Evolutionary conservation across 306 rosid genomes (phyloP), one percentile per base, ranked within the genome.

Genomic region (Vigna nakashimae): DNA sequence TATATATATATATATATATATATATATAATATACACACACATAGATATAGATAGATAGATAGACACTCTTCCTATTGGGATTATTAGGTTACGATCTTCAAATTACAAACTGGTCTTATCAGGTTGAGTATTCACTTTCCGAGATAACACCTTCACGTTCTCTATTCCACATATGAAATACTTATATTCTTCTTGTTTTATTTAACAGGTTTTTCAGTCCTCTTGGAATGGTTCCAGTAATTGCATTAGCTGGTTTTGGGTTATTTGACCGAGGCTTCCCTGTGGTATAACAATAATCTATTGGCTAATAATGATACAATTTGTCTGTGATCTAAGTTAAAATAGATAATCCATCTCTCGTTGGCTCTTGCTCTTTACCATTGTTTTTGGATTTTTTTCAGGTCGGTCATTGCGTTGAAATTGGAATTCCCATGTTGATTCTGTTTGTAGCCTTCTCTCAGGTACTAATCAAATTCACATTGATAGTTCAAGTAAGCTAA

Each of bases 201-300:
- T 58, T 43, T 26, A 79, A 52, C 90, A 96, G 99, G 86, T 92
- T 93, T 90, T 96, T 96, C 87, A 96, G 99, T 49, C 99, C 99
- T n/a, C 94, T 96, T 74, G 97, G 96, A 80, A 96, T 96, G 99
- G 98, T 87, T 72, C 99, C 99, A 28, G 98, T 96, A 59, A 96
- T 96, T 82, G 91, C 99, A 67, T 86, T 96, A 71, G 93, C 79
- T 71, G 99, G 99, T 76, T 96, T 96, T 75, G 99, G 99, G 58
- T 79, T 92, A 83, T 96, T 96, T 78, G 98, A 96, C 71, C 84
- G 98, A 91, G 99, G 99, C 16, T 96, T 96, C 84, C 99, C 99
- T 59, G 89, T 96, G 99, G 99, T 96, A 93, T 69, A 45, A 30
- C 52, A 18, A 26, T 67, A 77, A 36, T 42, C 66, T 80, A 40